Evolutionary conservation across 1,284 basidiomycete species (phyloP), one percentile per base, ranked within the genome.

Genomic region (Tremellales sp.): DNA sequence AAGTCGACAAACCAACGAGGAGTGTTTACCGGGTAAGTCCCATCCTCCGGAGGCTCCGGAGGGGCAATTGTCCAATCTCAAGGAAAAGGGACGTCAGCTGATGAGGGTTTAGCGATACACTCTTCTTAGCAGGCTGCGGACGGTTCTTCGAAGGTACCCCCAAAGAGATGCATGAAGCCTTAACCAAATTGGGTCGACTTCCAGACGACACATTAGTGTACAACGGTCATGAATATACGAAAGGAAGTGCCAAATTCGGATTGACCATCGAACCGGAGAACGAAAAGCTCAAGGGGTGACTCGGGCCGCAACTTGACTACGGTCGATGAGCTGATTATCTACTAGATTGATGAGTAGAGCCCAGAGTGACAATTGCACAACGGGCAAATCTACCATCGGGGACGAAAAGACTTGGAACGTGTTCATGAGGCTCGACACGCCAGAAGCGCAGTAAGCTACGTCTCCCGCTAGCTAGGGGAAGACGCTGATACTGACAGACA

Each of bases 51-150:
- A 33, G n/a, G 29, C n/a, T n/a, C n/a, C n/a, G n/a, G n/a, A n/a
- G n/a, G n/a, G n/a, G n/a, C n/a, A n/a, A n/a, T n/a, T n/a, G n/a
- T n/a, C n/a, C n/a, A n/a, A n/a, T n/a, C n/a, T n/a, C n/a, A n/a
- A 37, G 29, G 35, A 19, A 40, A 24, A 21, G 25, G 26, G 6
- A 2, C 21, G n/a, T 13, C 36, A 13, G 19, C 21, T 31, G 22
- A 2, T 12, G 22, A 7, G n/a, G n/a, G n/a, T n/a, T n/a, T 58
- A 80, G 81, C 13, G 94, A 98, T 69, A 97, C 94, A 0, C 83
- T 98, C 44, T 97, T 98, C 78, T 81, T 89, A 56, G 89, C 82
- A 3, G 93, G 93, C 6, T 94, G 89, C 67, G 94, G 94, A n/a
- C 83, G 92, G 6, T 97, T 97, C 80, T 97, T 97, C 65, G 93